Evolutionary conservation across 148 eudicot species (phyloP).

Genomic region (Heliamphora exappendiculata): DNA sequence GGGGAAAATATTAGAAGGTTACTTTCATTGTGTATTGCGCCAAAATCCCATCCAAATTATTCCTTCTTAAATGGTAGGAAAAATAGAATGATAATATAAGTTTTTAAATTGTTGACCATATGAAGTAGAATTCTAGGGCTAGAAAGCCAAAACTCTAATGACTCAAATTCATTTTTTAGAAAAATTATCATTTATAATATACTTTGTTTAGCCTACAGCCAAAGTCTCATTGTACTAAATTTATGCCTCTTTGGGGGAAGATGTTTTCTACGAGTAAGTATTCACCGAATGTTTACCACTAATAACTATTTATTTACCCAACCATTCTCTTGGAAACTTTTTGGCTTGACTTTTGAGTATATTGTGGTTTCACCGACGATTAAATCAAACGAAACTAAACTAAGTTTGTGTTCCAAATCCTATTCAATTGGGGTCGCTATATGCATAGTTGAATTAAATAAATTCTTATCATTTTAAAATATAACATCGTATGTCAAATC

Average conservation of each 20-base stretch:
- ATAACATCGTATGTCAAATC: too few species aligned
- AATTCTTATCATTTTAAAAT: too few species aligned
- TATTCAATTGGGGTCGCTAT: too few species aligned
- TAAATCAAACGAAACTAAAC: too few species aligned
- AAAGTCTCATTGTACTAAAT: not conserved
- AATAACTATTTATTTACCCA: not conserved
- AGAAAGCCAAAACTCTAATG: not conserved
- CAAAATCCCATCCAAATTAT: not conserved
- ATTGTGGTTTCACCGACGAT: not conserved
- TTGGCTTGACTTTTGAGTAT: not conserved
- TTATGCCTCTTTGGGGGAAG: not conserved
- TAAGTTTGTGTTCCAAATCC: too few species aligned
- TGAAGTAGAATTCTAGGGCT: not conserved
- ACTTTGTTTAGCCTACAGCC: not conserved
- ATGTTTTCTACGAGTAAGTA: too few species aligned
- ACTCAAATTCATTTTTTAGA: not conserved
- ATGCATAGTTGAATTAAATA: too few species aligned
- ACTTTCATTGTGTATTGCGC: not conserved
- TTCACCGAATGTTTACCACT: not conserved
- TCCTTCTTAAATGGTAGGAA: not conserved
- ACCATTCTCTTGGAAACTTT: not conserved
- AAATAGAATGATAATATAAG: too few species aligned
- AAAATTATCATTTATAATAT: too few species aligned
- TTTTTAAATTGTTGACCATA: too few species aligned
- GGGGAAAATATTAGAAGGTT: not conserved